Evolutionary conservation across 768 basidiomycete species (phyloP).

Genomic region (Tremella yokohamensis): DNA sequence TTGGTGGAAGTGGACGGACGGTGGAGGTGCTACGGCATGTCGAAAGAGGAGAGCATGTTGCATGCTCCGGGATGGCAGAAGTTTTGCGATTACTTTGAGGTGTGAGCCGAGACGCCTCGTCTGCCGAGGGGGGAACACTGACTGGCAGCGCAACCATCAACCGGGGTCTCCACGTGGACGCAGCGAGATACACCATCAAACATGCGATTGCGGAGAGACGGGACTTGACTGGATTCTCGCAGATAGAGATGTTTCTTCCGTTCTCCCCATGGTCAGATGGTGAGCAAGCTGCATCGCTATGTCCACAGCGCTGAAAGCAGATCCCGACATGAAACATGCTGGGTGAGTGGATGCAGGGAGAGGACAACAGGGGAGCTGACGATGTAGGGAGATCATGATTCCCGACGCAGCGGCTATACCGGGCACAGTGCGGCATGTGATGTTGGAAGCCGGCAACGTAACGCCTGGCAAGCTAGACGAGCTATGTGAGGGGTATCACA

Average conservation of each 20-base stretch:
- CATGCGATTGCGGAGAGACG: conserved; percentile 4
- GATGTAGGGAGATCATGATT: not conserved
- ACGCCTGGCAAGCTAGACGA: not conserved
- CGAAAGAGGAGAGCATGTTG: conserved; percentile 9
- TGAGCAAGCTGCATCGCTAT: conserved; percentile 2
- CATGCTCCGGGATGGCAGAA: conserved; percentile 11
- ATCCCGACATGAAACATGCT: conserved; percentile 6
- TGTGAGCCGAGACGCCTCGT: conserved; percentile 2
- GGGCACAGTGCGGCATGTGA: not conserved
- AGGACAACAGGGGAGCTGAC: not conserved
- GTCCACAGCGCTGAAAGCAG: too few relatives aligned
- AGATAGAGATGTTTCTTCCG: conserved; percentile 11
- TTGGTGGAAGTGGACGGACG: conserved; percentile 16
- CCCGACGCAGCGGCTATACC: not conserved
- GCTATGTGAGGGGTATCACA: not conserved
- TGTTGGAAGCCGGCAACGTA: not conserved
- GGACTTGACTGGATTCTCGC: conserved; percentile 8
- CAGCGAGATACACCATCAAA: conserved; percentile 8
- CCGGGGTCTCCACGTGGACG: conserved; percentile 13
- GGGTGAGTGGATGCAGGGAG: conserved; percentile 4
- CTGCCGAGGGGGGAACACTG: not conserved
- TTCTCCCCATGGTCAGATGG: conserved; percentile 22
- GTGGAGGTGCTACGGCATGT: conserved; percentile 8
- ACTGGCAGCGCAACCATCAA: not conserved
- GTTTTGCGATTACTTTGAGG: conserved; percentile 14